Percentiles rank a stretch among this genome's conserved stretches.
phyloP scores from a whole-genome alignment of 169 alveolate genomes.

The Plasmodium falciparum region DNA sequence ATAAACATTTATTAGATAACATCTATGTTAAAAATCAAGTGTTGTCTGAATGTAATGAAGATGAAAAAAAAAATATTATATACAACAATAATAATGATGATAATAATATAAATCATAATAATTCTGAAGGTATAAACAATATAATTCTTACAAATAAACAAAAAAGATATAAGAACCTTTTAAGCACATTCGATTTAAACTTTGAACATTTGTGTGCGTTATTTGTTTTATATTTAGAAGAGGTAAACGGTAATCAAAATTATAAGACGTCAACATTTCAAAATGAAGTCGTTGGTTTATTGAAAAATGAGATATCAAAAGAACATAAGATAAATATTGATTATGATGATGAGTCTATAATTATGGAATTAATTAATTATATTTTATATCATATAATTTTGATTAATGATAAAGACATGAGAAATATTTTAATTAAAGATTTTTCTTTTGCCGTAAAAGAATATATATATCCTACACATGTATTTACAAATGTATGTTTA shows the following conservation, averaged over 20 bases:
- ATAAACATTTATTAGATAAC: too few species aligned
- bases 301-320: too few species aligned
- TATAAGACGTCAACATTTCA: background rate
- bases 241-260: background rate
- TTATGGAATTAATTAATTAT: background rate
- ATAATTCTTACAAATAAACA: too few species aligned
- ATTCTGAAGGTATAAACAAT: background rate
- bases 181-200: background rate
- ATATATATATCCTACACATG: constrained; percentile 12
- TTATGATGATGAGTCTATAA: background rate
- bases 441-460: constrained; percentile 18
- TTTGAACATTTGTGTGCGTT: constrained; percentile 12
- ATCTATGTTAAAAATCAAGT: too few species aligned
- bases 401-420: constrained; percentile 13
- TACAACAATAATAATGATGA: too few species aligned
- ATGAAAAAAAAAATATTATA: too few species aligned
- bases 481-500: constrained; percentile 30
- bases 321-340: background rate
- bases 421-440: constrained; percentile 30
- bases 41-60: too few species aligned
- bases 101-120: background rate
- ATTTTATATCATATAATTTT: constrained; percentile 1
- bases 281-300: background rate
- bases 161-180: background rate
- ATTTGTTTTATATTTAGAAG: constrained; percentile 17